Percentiles rank a stretch among this genome's conserved stretches.
phyloP scores from a whole-genome alignment of 768 basidiomycete species.

The Leccinum arenicola region DNA sequence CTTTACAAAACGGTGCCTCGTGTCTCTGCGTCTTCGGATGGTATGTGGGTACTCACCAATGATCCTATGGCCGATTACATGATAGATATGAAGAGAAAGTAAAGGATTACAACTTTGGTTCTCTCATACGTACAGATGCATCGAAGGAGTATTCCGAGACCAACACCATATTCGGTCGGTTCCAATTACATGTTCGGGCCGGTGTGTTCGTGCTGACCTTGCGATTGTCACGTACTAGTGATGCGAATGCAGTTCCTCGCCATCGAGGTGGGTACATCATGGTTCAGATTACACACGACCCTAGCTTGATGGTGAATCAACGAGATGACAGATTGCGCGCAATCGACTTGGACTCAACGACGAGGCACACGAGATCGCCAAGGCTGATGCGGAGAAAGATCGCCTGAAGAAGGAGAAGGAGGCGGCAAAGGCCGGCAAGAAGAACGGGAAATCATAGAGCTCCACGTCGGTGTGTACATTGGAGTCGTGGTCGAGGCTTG shows the following conservation, averaged over 20 bases:
- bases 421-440: conserved; percentile 43
- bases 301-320: background rate
- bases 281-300: conserved; percentile 6
- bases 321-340: conserved; percentile 68
- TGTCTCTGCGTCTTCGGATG: background rate
- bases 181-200: background rate
- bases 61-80: background rate
- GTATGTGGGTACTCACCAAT: conserved; percentile 9
- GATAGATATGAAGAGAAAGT: conserved; percentile 84
- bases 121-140: conserved; percentile 81
- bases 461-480: background rate
- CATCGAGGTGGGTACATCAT: conserved; percentile 59
- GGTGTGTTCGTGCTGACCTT: conserved; percentile 8
- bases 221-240: conserved; percentile 11
- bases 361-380: conserved; percentile 75
- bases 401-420: conserved; percentile 59
- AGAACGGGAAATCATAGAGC: conserved; percentile 31
- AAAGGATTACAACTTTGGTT: conserved; percentile 96
- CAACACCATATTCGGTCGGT: conserved; percentile 91
- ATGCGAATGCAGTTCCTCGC: conserved; percentile 74
- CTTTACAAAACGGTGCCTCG: background rate
- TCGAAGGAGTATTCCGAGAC: conserved; percentile 81
- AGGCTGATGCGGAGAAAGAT: conserved; percentile 55
- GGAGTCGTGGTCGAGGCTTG: background rate
- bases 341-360: conserved; percentile 92